Conservation (phyloP, 352 stramenopile species). For the Pythium coloratum region DNA sequence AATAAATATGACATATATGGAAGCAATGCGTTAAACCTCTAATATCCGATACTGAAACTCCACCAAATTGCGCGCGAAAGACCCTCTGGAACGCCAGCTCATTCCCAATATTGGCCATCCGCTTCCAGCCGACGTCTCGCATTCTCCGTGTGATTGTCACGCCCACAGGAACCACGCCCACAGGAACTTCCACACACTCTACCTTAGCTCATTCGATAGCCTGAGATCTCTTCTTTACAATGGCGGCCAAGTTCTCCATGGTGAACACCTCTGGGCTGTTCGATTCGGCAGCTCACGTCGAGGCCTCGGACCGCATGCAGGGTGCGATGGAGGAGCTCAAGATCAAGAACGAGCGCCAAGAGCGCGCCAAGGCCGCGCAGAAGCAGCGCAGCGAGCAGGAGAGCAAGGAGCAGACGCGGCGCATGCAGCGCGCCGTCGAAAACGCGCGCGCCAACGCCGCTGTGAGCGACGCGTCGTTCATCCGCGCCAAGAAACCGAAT, state of each 20-base stretch:
- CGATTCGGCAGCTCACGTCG: slow-evolving; percentile 61
- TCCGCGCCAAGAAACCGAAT: slow-evolving; percentile 16
- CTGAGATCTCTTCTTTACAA: slow-evolving; percentile 20
- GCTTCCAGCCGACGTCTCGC: neutral
- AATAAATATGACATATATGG: neutral
- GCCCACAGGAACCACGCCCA: neutral
- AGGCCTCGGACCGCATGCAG: slow-evolving; percentile 76
- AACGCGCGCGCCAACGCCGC: slow-evolving; percentile 32
- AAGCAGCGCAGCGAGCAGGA: slow-evolving; percentile 25
- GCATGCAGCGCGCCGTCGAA: slow-evolving; percentile 27
- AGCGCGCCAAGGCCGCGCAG: slow-evolving; percentile 20
- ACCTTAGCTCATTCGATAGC: neutral
- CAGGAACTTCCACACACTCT: neutral
- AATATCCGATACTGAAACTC: slow-evolving; percentile 1
- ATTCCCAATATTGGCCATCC: neutral
- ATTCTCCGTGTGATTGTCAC: slow-evolving; percentile 4
- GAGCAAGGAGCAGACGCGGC: slow-evolving; percentile 22
- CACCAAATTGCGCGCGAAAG: slow-evolving; percentile 2
- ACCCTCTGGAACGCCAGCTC: slow-evolving; percentile 16
- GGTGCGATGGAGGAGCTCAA: slow-evolving; percentile 72
- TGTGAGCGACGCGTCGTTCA: slow-evolving; percentile 14
- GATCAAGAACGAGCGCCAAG: slow-evolving; percentile 51
- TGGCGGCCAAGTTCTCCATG: slow-evolving; percentile 85
- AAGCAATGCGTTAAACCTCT: neutral
- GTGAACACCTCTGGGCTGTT: slow-evolving; percentile 73